A percentile compares a stretch with the other conserved stretches of the same genome.
Conservation (phyloP, 495 filamentous ascomycete species). For the Aspergillus incahuasiensis region DNA sequence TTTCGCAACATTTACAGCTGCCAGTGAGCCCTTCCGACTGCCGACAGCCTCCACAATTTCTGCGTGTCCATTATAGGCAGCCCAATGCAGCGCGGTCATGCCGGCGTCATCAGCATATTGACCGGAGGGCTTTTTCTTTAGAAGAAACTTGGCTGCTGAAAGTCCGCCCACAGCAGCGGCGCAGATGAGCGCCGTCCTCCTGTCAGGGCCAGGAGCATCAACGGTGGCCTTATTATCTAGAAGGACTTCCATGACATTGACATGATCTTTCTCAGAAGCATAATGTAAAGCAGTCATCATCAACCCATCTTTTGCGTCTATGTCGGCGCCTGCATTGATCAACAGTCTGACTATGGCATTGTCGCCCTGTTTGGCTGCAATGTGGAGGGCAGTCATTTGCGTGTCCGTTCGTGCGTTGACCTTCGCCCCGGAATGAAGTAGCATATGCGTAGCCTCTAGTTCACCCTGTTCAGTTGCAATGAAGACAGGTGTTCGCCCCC, state of each 20-base stretch:
- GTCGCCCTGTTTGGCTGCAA: conserved; percentile 34
- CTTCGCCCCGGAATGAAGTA: conserved; percentile 25
- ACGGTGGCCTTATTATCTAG: no score
- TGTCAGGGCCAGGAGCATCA: no score
- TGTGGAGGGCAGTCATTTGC: conserved; percentile 38
- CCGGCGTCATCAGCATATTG: conserved; percentile 30
- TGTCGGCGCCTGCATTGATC: conserved; percentile 30
- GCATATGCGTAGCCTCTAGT: conserved; percentile 19
- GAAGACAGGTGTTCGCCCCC: no score
- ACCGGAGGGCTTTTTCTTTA: conserved; percentile 1
- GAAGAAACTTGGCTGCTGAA: no score
- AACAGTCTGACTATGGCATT: conserved; percentile 31
- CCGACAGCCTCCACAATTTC: conserved; percentile 35
- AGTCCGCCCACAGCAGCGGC: no score
- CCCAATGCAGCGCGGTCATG: conserved; percentile 46
- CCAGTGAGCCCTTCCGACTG: conserved; percentile 8
- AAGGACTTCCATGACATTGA: no score
- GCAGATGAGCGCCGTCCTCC: no score
- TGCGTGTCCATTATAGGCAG: conserved; percentile 39
- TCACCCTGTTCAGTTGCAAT: no score
- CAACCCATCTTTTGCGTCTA: conserved; percentile 16
- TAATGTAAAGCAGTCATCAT: no score
- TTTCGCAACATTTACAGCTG: conserved; percentile 22
- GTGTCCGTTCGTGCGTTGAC: conserved; percentile 36
- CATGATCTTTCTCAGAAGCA: no score